These are phyloP conservation scores for Trichocladium antarcticum DNA, from an alignment of 495 filamentous ascomycete genomes.

Conservation along the genomic window DNA sequence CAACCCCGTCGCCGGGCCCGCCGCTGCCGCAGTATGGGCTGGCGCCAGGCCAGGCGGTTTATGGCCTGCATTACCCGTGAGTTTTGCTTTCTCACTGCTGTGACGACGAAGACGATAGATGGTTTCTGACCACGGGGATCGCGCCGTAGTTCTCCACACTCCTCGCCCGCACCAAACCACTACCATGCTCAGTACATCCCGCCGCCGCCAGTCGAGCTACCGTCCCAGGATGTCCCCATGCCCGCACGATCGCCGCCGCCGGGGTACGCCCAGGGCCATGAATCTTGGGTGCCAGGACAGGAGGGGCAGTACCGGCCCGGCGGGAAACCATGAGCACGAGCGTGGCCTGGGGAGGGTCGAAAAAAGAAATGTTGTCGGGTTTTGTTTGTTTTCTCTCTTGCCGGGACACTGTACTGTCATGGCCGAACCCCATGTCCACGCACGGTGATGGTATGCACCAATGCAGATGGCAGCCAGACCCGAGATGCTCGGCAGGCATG, in stretches of 20 bases:
- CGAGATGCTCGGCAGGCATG: too few relatives aligned
- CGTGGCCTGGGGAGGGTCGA: too few relatives aligned
- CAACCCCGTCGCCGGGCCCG: background rate
- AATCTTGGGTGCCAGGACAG: slow-evolving; percentile 5
- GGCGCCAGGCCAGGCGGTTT: background rate
- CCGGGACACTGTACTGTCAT: too few relatives aligned
- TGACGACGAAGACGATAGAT: too few relatives aligned
- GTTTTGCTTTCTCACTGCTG: background rate
- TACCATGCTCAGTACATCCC: background rate
- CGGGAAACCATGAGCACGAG: background rate
- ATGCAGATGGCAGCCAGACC: too few relatives aligned
- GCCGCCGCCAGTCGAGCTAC: slow-evolving; percentile 3
- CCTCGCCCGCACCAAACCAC: background rate
- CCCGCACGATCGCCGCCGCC: slow-evolving; percentile 12
- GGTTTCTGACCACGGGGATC: background rate
- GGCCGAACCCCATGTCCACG: too few relatives aligned
- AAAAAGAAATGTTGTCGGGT: too few relatives aligned
- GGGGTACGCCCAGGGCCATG: slow-evolving; percentile 6
- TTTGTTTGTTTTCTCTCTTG: too few relatives aligned
- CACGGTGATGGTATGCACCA: too few relatives aligned
- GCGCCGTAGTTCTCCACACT: background rate
- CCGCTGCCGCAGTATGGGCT: slow-evolving; percentile 1
- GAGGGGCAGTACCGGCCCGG: slow-evolving; percentile 4
- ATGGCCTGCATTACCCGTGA: background rate
- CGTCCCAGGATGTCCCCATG: background rate